Evolutionary conservation across 257 asterid genomes (phyloP).

Genomic region (Perilla frutescens): DNA sequence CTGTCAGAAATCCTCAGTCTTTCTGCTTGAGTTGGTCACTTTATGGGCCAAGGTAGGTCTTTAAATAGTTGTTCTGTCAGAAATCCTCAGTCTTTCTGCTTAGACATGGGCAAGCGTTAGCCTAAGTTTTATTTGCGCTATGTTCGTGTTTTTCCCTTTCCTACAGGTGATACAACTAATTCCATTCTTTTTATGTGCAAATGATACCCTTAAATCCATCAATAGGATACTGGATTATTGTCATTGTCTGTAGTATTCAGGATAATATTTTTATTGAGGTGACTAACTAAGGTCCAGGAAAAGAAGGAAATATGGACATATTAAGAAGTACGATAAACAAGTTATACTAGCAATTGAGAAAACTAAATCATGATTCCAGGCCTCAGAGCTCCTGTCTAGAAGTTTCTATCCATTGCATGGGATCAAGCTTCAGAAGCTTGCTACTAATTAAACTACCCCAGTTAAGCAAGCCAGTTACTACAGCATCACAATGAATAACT

Average conservation of each 20-base stretch:
- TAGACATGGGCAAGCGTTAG: no score
- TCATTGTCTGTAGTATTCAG: background rate
- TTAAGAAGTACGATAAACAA: background rate
- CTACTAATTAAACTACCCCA: background rate
- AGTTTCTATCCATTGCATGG: constrained; percentile 4
- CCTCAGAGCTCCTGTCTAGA: constrained; percentile 6
- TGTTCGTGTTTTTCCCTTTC: no score
- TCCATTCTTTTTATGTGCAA: no score
- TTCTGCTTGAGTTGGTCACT: no score
- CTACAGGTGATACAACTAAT: no score
- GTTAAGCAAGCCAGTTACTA: background rate
- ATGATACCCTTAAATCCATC: no score
- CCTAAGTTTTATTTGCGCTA: no score
- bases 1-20: no score
- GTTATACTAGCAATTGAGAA: constrained; percentile 2
- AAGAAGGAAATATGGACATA: background rate
- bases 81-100: no score
- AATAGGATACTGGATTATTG: background rate
- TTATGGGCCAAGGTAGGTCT: no score
- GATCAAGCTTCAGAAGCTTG: background rate
- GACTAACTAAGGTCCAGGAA: background rate
- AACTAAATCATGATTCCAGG: constrained; percentile 3
- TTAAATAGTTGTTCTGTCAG: no score
- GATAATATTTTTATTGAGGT: background rate
- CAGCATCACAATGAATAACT: background rate